phyloP scores from a whole-genome alignment of 768 basidiomycete species.

The Agaricus sinodeliciosus region DNA sequence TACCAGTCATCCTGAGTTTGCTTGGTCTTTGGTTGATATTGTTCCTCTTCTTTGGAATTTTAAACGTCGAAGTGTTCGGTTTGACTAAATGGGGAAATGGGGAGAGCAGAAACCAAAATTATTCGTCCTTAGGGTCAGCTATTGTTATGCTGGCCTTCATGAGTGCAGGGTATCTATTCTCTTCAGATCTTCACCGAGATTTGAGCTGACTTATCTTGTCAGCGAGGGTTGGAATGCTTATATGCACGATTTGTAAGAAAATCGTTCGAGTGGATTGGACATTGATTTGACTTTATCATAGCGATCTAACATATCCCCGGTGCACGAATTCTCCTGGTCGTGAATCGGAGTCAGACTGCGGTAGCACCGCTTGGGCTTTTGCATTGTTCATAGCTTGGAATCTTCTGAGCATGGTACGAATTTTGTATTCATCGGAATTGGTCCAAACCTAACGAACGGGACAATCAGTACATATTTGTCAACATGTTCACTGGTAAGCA shows the following conservation, averaged over 20 bases:
- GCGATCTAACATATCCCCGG: constrained; percentile 69
- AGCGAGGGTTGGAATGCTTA: constrained; percentile 97
- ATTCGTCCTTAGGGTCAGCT: constrained; percentile 68
- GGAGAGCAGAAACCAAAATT: constrained; percentile 70
- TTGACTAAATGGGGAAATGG: constrained; percentile 78
- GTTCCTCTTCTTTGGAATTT: constrained; percentile 87
- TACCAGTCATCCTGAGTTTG: constrained; percentile 81
- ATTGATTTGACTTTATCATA: constrained; percentile 22
- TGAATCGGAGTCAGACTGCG: constrained; percentile 75
- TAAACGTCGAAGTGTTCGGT: constrained; percentile 87
- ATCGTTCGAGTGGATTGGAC: neutral
- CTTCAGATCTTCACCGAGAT: neutral
- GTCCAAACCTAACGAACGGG: constrained; percentile 1
- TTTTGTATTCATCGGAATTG: neutral
- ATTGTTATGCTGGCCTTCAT: constrained; percentile 89
- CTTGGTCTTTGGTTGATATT: constrained; percentile 84
- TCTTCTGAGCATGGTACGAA: constrained; percentile 81
- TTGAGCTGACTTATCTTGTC: constrained; percentile 12
- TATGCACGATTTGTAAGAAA: constrained; percentile 90
- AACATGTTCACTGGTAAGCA: constrained; percentile 86
- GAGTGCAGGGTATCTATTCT: constrained; percentile 72
- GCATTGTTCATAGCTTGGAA: constrained; percentile 93
- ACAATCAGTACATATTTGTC: constrained; percentile 80
- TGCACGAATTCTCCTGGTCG: constrained; percentile 54
- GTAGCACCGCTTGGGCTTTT: constrained; percentile 78